Evolutionary conservation across 1,284 basidiomycete genomes (phyloP), one percentile per base, ranked within the genome.

Genomic region (Sphaerobolus stellatus): DNA sequence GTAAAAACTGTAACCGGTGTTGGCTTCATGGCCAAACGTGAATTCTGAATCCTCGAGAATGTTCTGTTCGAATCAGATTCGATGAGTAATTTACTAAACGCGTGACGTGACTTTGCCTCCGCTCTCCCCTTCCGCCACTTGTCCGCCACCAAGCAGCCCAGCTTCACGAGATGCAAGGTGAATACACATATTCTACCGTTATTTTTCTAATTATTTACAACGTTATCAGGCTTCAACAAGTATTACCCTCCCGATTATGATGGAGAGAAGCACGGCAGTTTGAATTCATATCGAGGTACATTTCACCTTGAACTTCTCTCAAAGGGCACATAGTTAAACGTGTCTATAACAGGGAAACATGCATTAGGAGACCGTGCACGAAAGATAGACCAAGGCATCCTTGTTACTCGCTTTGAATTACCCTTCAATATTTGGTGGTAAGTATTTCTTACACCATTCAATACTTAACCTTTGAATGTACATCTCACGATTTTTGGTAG

Each of bases 371-470:
- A 92, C 68, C 80, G 96, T 57, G 97, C 95, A 22, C 80, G 92
- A 38, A 96, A 97, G 73, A 76, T 98, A 45, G 92, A 95, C 71
- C 85, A 96, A 69, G 96, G 95, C 0, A 93, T 98, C 58, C 78
- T 98, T 33, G 91, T 98, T 49, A 91, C 90, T 29, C 89, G 96
- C 25, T 95, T 96, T 65, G 93, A 96, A 68, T 74, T 98, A 7
- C 96, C 96, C 0, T 99, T 95, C 76, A 94, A 97, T 68, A 94
- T 98, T 61, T 98, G 95, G 94, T 99, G 96, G 88, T 93, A 75
- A 46, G 84, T 74, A 16, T 27, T 43, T 13, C 28, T 5, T 11
- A 43, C 3, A 24, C 16, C 14, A 3, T 38, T 16, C 16, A 28
- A 31, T 6, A 48, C 27, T 9, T 13, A 28, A 6, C 11, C 9